Percentiles rank a stretch among this genome's conserved stretches.
These are phyloP conservation scores for Bocquillonia castaneifolia DNA, from an alignment of 441 rosid genomes.

Conservation along the genomic window DNA sequence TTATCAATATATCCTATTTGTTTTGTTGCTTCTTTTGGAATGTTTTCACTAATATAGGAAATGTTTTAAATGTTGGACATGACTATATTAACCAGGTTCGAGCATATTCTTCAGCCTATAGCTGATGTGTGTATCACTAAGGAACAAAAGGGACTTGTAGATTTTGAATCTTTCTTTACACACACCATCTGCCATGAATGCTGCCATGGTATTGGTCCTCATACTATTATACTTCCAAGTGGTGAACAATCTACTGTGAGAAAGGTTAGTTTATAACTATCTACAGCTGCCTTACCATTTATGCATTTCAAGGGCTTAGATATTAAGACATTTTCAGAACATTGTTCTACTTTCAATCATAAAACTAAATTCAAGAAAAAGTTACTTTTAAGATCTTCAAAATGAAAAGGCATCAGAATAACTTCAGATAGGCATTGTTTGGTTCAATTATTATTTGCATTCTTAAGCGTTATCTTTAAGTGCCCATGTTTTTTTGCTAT, in stretches of 20 bases:
- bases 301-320: background rate
- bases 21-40: slow-evolving; percentile 17
- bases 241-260: slow-evolving; percentile 84
- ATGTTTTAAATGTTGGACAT: slow-evolving; percentile 9
- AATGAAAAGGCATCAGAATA: background rate
- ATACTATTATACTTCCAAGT: slow-evolving; percentile 78
- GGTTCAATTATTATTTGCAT: background rate
- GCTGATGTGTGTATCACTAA: slow-evolving; percentile 59
- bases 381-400: background rate
- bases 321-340: background rate
- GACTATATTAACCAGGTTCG: slow-evolving; percentile 51
- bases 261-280: slow-evolving; percentile 45
- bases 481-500: background rate
- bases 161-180: slow-evolving; percentile 94
- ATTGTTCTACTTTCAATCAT: background rate
- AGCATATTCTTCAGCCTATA: slow-evolving; percentile 79
- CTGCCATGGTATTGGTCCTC: slow-evolving; percentile 98
- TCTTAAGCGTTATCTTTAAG: background rate
- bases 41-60: slow-evolving; percentile 5
- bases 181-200: slow-evolving; percentile 94
- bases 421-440: background rate
- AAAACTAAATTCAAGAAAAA: background rate
- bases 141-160: slow-evolving; percentile 74
- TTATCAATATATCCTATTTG: slow-evolving; percentile 11
- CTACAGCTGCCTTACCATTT: background rate